Percentiles rank a stretch among this genome's conserved stretches.
Conservation (phyloP, 208 protist species). For the Crithidia brevicula region DNA sequence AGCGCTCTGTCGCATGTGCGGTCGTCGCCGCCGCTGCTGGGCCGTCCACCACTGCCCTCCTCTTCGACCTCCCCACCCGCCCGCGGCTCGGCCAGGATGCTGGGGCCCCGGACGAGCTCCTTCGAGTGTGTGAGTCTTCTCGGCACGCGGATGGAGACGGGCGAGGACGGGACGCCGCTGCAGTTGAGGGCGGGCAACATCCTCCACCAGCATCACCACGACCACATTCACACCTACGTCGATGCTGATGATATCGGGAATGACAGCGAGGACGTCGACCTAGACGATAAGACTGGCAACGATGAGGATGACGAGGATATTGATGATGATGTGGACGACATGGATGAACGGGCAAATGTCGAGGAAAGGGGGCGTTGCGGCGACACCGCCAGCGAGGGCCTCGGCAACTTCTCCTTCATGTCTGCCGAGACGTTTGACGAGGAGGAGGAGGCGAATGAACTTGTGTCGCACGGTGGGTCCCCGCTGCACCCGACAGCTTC, state of each 20-base stretch:
- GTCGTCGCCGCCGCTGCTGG: constrained; percentile 1
- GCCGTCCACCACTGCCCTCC: constrained; percentile 1
- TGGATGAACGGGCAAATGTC: too few species aligned
- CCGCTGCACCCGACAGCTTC: too few species aligned
- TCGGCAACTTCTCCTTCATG: constrained; percentile 10
- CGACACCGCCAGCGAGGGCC: too few species aligned
- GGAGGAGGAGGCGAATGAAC: background rate
- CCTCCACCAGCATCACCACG: background rate
- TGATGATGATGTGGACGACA: too few species aligned
- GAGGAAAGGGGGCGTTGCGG: too few species aligned
- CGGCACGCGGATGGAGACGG: constrained; percentile 17
- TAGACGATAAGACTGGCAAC: background rate
- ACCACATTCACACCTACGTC: background rate
- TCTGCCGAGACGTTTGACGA: constrained; percentile 13
- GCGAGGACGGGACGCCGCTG: constrained; percentile 13
- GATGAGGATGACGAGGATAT: background rate
- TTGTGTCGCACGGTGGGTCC: too few species aligned
- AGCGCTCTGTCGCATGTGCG: too few species aligned
- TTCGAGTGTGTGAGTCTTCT: constrained; percentile 25
- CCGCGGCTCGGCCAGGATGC: background rate
- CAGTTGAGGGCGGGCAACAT: background rate
- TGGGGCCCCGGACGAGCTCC: constrained; percentile 14
- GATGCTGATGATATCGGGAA: constrained; percentile 4
- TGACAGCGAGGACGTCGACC: constrained; percentile 7
- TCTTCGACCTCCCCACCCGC: background rate